Evolutionary conservation across 345 rosid species (phyloP).

Genomic region (Cochlearia excelsa): DNA sequence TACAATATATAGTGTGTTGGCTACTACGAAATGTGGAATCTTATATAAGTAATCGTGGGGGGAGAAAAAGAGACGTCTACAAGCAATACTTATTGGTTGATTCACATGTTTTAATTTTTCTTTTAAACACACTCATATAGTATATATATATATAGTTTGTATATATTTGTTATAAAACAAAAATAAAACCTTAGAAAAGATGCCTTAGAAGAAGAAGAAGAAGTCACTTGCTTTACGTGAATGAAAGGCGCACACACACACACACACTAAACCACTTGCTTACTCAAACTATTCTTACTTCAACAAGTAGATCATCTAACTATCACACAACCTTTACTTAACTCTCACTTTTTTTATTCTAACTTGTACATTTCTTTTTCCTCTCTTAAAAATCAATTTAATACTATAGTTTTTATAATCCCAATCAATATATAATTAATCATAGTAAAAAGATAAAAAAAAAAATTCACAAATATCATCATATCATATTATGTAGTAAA

Average conservation of each 20-base stretch:
- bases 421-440: not conserved
- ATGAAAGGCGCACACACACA: slow-evolving; percentile 76
- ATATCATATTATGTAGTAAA: not conserved
- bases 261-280: slow-evolving; percentile 66
- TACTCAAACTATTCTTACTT: slow-evolving; percentile 75
- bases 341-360: slow-evolving; percentile 33
- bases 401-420: not conserved
- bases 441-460: slow-evolving; percentile 18
- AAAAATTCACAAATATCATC: slow-evolving; percentile 46
- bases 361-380: slow-evolving; percentile 35
- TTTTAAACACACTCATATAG: not conserved
- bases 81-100: slow-evolving; percentile 36
- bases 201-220: slow-evolving; percentile 30
- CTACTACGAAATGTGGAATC: slow-evolving; percentile 10
- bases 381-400: not conserved
- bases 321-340: slow-evolving; percentile 38
- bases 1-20: slow-evolving; percentile 2
- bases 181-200: slow-evolving; percentile 40
- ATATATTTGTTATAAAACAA: not conserved
- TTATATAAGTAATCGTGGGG: slow-evolving; percentile 14
- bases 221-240: slow-evolving; percentile 87
- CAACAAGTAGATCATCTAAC: slow-evolving; percentile 52
- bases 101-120: slow-evolving; percentile 34
- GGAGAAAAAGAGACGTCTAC: slow-evolving; percentile 15
- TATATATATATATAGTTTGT: not conserved